These are phyloP conservation scores for Carpinus viminea DNA, from an alignment of 306 rosid genomes.

Conservation along the genomic window DNA sequence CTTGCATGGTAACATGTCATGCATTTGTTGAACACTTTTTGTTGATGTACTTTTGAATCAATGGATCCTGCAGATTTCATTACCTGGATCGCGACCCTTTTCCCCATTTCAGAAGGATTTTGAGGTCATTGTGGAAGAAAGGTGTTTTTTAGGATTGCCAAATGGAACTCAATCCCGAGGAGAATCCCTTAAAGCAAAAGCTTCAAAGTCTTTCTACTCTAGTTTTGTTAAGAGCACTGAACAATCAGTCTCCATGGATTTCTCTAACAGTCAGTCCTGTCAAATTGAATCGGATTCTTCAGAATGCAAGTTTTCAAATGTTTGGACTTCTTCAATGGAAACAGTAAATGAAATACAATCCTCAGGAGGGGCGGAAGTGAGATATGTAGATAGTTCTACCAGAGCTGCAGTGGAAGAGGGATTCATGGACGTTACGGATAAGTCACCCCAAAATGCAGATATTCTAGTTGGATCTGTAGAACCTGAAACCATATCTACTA, in stretches of 20 bases:
- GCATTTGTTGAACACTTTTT: not conserved
- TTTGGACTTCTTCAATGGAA: slow-evolving; percentile 38
- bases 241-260: slow-evolving; percentile 26
- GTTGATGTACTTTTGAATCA: not conserved
- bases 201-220: slow-evolving; percentile 43
- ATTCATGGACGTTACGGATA: slow-evolving; percentile 37
- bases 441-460: slow-evolving; percentile 36
- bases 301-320: slow-evolving; percentile 24
- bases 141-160: slow-evolving; percentile 44
- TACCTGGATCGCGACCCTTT: slow-evolving; percentile 49
- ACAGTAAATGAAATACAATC: slow-evolving; percentile 21
- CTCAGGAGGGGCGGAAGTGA: slow-evolving; percentile 41
- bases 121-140: slow-evolving; percentile 39
- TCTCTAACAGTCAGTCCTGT: slow-evolving; percentile 25
- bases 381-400: slow-evolving; percentile 38
- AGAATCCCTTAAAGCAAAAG: slow-evolving; percentile 42
- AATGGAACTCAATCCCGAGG: slow-evolving; percentile 47
- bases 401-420: slow-evolving; percentile 40
- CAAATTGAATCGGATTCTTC: slow-evolving; percentile 34
- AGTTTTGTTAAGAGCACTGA: slow-evolving; percentile 30
- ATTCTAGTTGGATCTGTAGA: slow-evolving; percentile 36
- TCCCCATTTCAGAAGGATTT: slow-evolving; percentile 60
- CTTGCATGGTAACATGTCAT: slow-evolving; percentile 2
- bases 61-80: slow-evolving; percentile 53
- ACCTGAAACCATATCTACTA: slow-evolving; percentile 41